Evolutionary conservation across 495 filamentous ascomycete species (phyloP).

Genomic region (Cercophora sp.): DNA sequence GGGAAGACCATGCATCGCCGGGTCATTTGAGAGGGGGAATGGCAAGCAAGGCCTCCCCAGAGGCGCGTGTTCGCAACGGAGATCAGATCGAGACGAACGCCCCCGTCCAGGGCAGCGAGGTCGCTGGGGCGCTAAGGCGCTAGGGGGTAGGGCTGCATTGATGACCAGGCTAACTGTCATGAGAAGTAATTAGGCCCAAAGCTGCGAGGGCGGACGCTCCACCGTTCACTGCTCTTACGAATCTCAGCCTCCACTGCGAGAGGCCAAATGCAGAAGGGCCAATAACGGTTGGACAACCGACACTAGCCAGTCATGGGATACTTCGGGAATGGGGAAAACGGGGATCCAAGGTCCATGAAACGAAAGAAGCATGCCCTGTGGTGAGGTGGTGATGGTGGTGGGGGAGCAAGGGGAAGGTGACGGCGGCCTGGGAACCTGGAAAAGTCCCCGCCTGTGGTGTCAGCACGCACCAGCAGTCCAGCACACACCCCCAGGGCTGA

Average conservation of each 20-base stretch:
- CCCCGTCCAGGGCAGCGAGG: neutral
- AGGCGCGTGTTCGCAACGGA: conserved; percentile 4
- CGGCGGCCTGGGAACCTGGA: no score
- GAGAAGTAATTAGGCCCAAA: conserved; percentile 13
- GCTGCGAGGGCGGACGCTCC: conserved; percentile 2
- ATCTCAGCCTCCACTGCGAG: conserved; percentile 4
- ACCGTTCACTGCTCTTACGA: no score
- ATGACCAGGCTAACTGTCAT: conserved; percentile 7
- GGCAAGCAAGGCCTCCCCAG: conserved; percentile 3
- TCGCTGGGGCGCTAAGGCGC: neutral
- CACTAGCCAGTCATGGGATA: conserved; percentile 13
- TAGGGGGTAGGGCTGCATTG: conserved; percentile 10
- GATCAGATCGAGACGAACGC: conserved; percentile 12
- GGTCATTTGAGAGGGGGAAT: conserved; percentile 5
- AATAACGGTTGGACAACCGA: conserved; percentile 6
- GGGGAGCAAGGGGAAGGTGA: neutral
- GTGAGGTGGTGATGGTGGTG: neutral
- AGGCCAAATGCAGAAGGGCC: conserved; percentile 9
- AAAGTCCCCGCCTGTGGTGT: no score
- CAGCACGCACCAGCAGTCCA: no score
- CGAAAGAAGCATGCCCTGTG: neutral
- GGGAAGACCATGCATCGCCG: conserved; percentile 6
- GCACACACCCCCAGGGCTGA: no score
- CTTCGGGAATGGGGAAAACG: neutral
- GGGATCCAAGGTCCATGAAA: neutral